Conservation (phyloP, 73 alveolate species). For the Uronychia binucleata region DNA sequence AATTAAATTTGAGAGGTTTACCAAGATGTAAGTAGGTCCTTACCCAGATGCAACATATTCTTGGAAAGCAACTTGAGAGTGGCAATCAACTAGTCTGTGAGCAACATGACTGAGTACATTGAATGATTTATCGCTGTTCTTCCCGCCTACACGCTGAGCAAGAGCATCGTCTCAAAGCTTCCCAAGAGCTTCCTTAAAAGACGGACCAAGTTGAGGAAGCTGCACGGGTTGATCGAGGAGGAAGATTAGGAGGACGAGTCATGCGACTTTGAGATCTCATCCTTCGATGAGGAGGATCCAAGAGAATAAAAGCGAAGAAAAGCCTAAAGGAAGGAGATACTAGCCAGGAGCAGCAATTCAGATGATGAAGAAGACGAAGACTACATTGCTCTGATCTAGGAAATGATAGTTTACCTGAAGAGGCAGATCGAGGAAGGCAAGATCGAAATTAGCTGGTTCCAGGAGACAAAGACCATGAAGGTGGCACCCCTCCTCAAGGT, state of each 20-base stretch:
- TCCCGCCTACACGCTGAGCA: conserved; percentile 5
- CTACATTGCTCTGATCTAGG: not conserved
- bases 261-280: too few species aligned
- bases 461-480: not conserved
- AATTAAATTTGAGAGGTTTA: conserved; percentile 9
- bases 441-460: conserved; percentile 7
- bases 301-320: too few species aligned
- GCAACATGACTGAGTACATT: not conserved
- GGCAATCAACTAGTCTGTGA: conserved; percentile 6
- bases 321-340: not conserved
- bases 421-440: not conserved
- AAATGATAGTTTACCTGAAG: not conserved
- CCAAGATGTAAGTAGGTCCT: conserved; percentile 12
- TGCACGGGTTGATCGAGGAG: too few species aligned
- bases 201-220: too few species aligned
- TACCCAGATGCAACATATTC: conserved; percentile 26
- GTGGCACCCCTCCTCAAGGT: conserved; percentile 27
- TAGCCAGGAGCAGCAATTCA: not conserved
- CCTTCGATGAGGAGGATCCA: too few species aligned
- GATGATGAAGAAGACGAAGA: not conserved
- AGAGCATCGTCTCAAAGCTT: too few species aligned
- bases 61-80: conserved; percentile 40
- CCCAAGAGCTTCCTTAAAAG: too few species aligned
- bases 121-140: conserved; percentile 15
- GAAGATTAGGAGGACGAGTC: too few species aligned